Base-by-base conservation (phyloP, 495 filamentous ascomycete species). In the Talaromyces nanjingensis region DNA sequence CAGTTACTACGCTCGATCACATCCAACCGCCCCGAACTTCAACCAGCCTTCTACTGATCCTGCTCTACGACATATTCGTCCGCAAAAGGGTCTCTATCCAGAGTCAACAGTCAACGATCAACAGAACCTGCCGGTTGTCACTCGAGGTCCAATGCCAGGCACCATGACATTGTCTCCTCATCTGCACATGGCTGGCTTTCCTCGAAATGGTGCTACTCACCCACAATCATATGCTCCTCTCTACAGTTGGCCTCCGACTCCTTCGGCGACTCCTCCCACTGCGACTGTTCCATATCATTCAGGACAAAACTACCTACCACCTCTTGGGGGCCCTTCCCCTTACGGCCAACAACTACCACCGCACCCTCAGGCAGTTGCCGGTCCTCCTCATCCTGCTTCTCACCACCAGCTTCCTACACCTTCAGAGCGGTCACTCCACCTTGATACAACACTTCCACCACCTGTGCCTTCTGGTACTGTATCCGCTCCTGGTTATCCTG, bases 71-170 rank as follows among this genome's bases (percentile, higher is more conserved):
- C 84, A 92, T 70, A 92, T 98, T 64, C 79, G 88, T 7, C 93
- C 93, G 7, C 81, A 84, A 39, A 96, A 96, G 73, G 92, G 91
- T 67, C 89, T 98, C 80, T 98, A 98, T 71, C 96, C 96, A 2
- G 94, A 98, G 74, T 93, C 96, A 5, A 97, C 92, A n/a, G 83
- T 97, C 37, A 89, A 91, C 67, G 94, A 97, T 64, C 83, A 88
- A 61, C 84, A 86, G 66, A 88, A 83, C 60, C 82, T 89, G 56
- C 82, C 87, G 37, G 77, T 86, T 12, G 85, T 88, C 2, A 87
- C 87, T 22, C 81, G 85, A 29, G 80, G 82, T 2, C 86, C 87
- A 1, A 88, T 89, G 85, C 70, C 72, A 25, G 83, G 80, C 42
- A 79, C 84, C 7, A 87, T 84, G 65, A 70, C 79, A 5, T 79